A percentile compares a stretch with the other conserved stretches of the same genome.
These are phyloP conservation scores for Penicillium taxi DNA, from an alignment of 495 filamentous ascomycete species.

Conservation along the genomic window DNA sequence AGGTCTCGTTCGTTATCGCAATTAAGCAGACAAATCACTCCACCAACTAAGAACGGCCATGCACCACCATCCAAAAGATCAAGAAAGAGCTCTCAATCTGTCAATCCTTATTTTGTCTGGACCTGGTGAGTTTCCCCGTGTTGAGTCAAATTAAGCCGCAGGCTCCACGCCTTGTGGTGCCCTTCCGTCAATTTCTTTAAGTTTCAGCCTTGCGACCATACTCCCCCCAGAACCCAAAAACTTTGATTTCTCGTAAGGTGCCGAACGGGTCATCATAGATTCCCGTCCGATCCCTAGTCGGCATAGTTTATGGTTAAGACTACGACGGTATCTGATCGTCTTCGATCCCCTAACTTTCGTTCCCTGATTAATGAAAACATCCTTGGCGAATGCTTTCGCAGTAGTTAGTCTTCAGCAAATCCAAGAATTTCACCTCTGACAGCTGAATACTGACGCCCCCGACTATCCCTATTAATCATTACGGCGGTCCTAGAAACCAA, in stretches of 20 bases:
- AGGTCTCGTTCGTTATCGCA: conserved; percentile 70
- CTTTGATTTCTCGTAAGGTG: conserved; percentile 71
- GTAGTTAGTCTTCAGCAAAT: conserved; percentile 57
- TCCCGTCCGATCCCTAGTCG: conserved; percentile 64
- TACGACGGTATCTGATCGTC: conserved; percentile 70
- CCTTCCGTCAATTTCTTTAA: conserved; percentile 65
- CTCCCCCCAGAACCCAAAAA: conserved; percentile 67
- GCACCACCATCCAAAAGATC: conserved; percentile 57
- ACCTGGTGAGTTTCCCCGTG: conserved; percentile 61
- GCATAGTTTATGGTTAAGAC: conserved; percentile 72
- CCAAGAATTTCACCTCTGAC: conserved; percentile 68
- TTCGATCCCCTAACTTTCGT: conserved; percentile 71
- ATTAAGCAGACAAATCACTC: conserved; percentile 70
- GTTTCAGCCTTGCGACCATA: conserved; percentile 67
- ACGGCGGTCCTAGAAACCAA: conserved; percentile 59
- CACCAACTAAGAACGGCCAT: conserved; percentile 62
- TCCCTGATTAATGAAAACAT: conserved; percentile 71
- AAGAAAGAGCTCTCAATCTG: conserved; percentile 40
- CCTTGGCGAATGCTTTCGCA: conserved; percentile 64
- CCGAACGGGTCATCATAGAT: conserved; percentile 62
- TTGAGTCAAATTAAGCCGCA: conserved; percentile 66
- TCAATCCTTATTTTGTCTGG: conserved; percentile 61
- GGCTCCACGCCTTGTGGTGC: conserved; percentile 53
- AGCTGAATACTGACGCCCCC: conserved; percentile 62
- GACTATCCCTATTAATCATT: conserved; percentile 68